phyloP scores from a whole-genome alignment of 768 basidiomycete species.

The Collybia sp. region DNA sequence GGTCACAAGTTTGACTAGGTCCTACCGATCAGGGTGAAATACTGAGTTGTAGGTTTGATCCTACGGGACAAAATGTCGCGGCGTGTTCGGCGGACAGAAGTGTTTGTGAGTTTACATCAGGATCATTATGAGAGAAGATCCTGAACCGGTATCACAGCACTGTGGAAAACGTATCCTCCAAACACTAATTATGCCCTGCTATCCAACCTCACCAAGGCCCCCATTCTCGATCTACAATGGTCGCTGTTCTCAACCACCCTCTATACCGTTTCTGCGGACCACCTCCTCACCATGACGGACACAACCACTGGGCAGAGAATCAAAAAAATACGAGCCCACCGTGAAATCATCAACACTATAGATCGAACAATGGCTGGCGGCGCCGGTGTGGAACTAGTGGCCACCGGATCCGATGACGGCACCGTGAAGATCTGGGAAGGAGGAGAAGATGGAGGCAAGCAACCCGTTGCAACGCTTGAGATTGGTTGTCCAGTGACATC shows the following conservation, averaged over 20 bases:
- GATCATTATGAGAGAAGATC: not conserved
- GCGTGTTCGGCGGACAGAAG: slow-evolving; percentile 88
- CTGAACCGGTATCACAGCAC: slow-evolving; percentile 35
- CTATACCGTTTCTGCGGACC: slow-evolving; percentile 90
- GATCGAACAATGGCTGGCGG: slow-evolving; percentile 85
- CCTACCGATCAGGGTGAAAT: slow-evolving; percentile 65
- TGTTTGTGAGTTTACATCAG: slow-evolving; percentile 60
- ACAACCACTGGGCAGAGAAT: slow-evolving; percentile 79
- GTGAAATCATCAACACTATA: slow-evolving; percentile 85
- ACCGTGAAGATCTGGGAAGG: slow-evolving; percentile 92
- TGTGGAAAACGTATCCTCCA: slow-evolving; percentile 90
- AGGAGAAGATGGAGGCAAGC: slow-evolving; percentile 66
- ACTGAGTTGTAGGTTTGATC: slow-evolving; percentile 88
- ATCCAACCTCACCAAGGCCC: slow-evolving; percentile 79
- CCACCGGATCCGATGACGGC: slow-evolving; percentile 89
- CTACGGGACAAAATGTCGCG: slow-evolving; percentile 90
- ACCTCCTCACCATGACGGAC: slow-evolving; percentile 71
- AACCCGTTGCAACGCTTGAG: slow-evolving; percentile 75
- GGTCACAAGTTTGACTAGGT: not conserved
- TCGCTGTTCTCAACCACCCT: slow-evolving; percentile 67
- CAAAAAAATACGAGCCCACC: slow-evolving; percentile 82
- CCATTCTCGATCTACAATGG: slow-evolving; percentile 92
- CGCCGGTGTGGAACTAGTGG: slow-evolving; percentile 79
- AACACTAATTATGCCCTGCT: slow-evolving; percentile 92
- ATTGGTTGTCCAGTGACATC: slow-evolving; percentile 88